Conservation (phyloP, 2,329 filamentous ascomycete species). For the Xylaria sp. region DNA sequence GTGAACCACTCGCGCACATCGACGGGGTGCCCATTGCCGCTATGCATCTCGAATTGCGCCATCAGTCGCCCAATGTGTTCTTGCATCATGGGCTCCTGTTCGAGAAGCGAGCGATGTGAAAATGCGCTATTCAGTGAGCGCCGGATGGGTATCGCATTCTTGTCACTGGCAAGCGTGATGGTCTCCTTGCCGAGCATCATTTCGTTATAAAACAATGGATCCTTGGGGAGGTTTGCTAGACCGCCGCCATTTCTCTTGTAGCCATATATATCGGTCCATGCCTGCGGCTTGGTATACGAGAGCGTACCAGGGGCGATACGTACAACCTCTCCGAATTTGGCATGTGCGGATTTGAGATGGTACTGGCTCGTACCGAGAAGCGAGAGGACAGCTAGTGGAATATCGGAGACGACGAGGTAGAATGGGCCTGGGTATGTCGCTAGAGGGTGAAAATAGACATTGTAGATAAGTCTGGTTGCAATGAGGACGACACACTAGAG, state of each 20-base stretch:
- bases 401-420: neutral
- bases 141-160: constrained; percentile 6
- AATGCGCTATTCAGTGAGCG: constrained; percentile 9
- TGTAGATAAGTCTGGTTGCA: neutral
- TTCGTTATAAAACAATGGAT: neutral
- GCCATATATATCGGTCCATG: constrained; percentile 4
- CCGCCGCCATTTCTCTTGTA: constrained; percentile 1
- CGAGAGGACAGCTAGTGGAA: neutral
- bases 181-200: constrained; percentile 8
- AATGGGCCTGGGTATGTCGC: neutral
- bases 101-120: constrained; percentile 9
- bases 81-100: constrained; percentile 17
- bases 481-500: neutral
- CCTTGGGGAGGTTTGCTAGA: constrained; percentile 1
- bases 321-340: constrained; percentile 1
- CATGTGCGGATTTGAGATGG: neutral
- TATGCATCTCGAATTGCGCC: constrained; percentile 1
- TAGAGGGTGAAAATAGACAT: neutral
- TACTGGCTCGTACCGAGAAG: constrained; percentile 1
- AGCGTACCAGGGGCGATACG: constrained; percentile 1
- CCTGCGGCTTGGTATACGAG: constrained; percentile 1
- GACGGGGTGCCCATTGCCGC: neutral
- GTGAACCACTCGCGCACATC: constrained; percentile 12
- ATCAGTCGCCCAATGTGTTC: constrained; percentile 6
- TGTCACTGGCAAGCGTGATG: constrained; percentile 2